Base-by-base conservation (phyloP, 2,329 filamentous ascomycete species). In the Cercospora sojina region DNA sequence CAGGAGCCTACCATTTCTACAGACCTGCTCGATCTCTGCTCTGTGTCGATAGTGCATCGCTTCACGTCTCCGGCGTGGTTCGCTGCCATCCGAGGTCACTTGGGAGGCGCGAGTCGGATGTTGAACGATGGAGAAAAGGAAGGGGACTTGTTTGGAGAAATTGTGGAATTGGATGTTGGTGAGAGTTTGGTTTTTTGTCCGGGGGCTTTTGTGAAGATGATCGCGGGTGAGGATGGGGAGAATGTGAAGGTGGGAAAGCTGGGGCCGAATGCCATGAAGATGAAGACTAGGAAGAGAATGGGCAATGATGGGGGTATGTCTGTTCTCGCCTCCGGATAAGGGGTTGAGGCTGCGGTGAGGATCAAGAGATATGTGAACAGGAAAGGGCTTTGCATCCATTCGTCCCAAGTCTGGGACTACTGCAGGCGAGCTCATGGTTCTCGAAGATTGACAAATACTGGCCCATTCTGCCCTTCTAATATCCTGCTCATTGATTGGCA, bases 1-100 rank as follows among this genome's bases (percentile, higher is more conserved):
- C 90, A 95, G 74, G 91, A 94, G 72, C 91, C 91, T 0, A 91
- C 89, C 0, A 83, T 93, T 3, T 89, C 88, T 0, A 86, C 87
- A 0, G 83, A 84, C 16, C 82, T 95, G 0, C 82, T 94, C 0
- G 90, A 92, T 62, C 80, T 94, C 0, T 92, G 88, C 75, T 88
- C 86, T 0, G 79, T 91, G n/a, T 90, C 87, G 0, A 82, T 93
- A 16, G 87, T 93, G 0, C 90, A 93, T 73, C 84, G 88, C 0
- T 93, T 93, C 76, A 87, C 83, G 0, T 88, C 85, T 0, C 89
- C 89, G 0, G 83, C 83, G 1, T 91, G 89, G 90, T 82, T 87
- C 29, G 73, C 74, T 0, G 80, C 80, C 0, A 77, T 87, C 49
- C 73, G 74, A 31, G 70, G 72, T 13, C 80, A 83, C 73, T 76